phyloP scores from a whole-genome alignment of 345 rosid species.

The Ailanthus altissimus region DNA sequence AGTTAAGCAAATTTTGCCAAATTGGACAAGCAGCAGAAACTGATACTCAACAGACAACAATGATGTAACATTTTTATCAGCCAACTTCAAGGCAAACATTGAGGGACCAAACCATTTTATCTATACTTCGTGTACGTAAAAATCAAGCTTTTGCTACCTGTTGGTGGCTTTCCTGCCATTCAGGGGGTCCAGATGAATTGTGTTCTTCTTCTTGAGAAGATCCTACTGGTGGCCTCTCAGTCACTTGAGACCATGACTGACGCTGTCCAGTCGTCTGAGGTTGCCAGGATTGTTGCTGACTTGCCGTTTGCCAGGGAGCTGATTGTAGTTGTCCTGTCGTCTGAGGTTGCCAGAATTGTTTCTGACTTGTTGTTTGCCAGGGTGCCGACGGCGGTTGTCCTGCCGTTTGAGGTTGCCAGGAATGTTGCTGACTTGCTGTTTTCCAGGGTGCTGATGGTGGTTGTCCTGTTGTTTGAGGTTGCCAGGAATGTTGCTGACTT shows the following conservation, averaged over 20 bases:
- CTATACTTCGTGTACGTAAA: not conserved
- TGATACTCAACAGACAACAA: not conserved
- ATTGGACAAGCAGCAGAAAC: not conserved
- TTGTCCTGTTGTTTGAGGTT: too few relatives aligned
- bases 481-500: too few relatives aligned
- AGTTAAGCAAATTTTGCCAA: conserved; percentile 2
- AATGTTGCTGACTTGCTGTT: conserved; percentile 18
- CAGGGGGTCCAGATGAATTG: conserved; percentile 19
- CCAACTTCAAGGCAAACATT: not conserved
- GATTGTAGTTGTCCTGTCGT: conserved; percentile 19
- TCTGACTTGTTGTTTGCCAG: conserved; percentile 24
- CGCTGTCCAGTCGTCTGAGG: conserved; percentile 34
- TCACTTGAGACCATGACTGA: conserved; percentile 15
- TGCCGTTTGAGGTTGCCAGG: conserved; percentile 13
- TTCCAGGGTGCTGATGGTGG: conserved; percentile 8
- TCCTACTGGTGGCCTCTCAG: conserved; percentile 21
- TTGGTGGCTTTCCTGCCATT: conserved; percentile 26
- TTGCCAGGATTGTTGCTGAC: conserved; percentile 35
- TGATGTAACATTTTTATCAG: conserved; percentile 5
- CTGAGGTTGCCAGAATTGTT: conserved; percentile 33
- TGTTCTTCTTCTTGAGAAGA: conserved; percentile 26
- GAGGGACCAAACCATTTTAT: not conserved
- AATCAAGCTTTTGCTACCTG: conserved; percentile 28
- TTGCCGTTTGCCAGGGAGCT: conserved; percentile 17
- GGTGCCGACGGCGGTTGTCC: conserved; percentile 31